phyloP scores from a whole-genome alignment of 805 yeast genomes.

The Saccharomycopsis fodiens region DNA sequence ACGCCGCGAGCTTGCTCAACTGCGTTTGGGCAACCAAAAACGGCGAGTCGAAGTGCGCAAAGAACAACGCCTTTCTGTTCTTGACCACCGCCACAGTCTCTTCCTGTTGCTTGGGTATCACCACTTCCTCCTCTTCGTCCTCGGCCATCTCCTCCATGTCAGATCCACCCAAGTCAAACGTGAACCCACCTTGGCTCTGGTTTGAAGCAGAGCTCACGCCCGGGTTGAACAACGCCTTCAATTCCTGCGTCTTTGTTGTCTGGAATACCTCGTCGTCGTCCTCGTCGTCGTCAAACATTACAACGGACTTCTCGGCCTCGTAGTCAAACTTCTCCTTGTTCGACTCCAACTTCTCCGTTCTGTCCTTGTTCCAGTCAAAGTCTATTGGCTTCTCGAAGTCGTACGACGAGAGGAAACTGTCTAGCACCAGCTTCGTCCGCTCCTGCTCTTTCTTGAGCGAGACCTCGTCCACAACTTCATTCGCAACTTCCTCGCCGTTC shows the following conservation, averaged over 20 bases:
- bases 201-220: conserved; percentile 15
- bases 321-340: conserved; percentile 41
- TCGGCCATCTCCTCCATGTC: conserved; percentile 24
- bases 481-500: conserved; percentile 17
- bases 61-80: conserved; percentile 54
- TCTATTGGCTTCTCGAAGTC: conserved; percentile 48
- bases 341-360: conserved; percentile 31
- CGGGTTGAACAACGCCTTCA: conserved; percentile 17
- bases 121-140: conserved; percentile 14
- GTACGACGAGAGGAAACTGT: conserved; percentile 37
- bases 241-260: conserved; percentile 6
- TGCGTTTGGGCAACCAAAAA: conserved; percentile 82
- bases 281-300: conserved; percentile 23
- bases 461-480: conserved; percentile 24
- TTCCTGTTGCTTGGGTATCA: not conserved
- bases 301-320: conserved; percentile 26
- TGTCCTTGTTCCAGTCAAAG: conserved; percentile 29
- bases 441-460: conserved; percentile 35
- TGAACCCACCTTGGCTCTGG: conserved; percentile 24
- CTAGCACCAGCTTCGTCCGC: conserved; percentile 40
- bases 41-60: conserved; percentile 80
- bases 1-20: conserved; percentile 46
- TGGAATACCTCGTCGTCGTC: conserved; percentile 22
- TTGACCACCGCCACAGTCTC: conserved; percentile 21
- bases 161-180: conserved; percentile 23